These are phyloP conservation scores for Tricholoma bakamatsutake DNA, from an alignment of 768 basidiomycete species.

Conservation along the genomic window DNA sequence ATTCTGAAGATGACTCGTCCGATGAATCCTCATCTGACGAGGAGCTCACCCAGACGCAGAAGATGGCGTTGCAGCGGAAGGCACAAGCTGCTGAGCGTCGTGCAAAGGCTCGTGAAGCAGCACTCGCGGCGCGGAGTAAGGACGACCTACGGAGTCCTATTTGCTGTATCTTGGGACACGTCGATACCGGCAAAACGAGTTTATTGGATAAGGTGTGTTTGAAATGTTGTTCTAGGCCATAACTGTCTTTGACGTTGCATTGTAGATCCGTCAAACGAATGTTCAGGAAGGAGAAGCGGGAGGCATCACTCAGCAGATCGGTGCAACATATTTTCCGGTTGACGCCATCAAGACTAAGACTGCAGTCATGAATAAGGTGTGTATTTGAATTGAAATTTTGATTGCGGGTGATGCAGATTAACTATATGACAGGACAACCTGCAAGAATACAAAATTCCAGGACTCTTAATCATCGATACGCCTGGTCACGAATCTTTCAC, in stretches of 20 bases:
- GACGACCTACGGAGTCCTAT: conserved; percentile 94
- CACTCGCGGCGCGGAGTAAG: conserved; percentile 79
- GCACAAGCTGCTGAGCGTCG: conserved; percentile 79
- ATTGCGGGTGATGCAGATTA: not conserved
- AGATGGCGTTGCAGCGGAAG: conserved; percentile 64
- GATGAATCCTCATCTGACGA: conserved; percentile 49
- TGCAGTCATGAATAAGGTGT: conserved; percentile 81
- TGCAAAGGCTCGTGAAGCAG: conserved; percentile 75
- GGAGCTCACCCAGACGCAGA: conserved; percentile 63
- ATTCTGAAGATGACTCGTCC: conserved; percentile 46
- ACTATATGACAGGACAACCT: conserved; percentile 49
- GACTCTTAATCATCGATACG: conserved; percentile 93
- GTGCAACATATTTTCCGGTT: conserved; percentile 98
- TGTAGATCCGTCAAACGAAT: conserved; percentile 96
- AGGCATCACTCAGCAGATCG: conserved; percentile 99
- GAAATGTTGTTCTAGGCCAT: not conserved
- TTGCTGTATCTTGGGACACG: conserved; percentile 98
- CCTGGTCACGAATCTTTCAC: conserved; percentile 99
- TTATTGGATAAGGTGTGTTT: conserved; percentile 81
- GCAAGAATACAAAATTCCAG: conserved; percentile 95
- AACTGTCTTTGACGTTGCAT: conserved; percentile 1
- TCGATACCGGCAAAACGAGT: conserved; percentile 99
- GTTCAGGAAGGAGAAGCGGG: conserved; percentile 99
- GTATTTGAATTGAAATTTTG: not conserved
- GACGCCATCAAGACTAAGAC: conserved; percentile 94